Evolutionary conservation across 345 rosid species (phyloP), one percentile per base, ranked within the genome.

Genomic region (Eucalyptus regnans): DNA sequence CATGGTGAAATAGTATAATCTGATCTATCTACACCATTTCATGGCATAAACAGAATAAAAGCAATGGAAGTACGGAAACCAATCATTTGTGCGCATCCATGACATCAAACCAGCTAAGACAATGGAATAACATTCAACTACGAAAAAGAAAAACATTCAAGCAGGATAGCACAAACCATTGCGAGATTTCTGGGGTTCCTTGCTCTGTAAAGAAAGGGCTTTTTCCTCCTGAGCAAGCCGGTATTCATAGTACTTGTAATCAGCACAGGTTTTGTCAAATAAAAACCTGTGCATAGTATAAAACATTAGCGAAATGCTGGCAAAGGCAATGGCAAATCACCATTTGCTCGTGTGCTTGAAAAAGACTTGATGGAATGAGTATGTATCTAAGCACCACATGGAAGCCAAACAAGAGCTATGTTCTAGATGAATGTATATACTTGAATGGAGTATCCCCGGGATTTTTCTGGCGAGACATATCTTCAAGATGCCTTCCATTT

Each of bases 361-460:
- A 76, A 76, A 17, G 81, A 76, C 84, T 76, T 11, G 29, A 76
- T 76, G 84, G 84, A 71, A 41, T 37, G 14, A 41, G 25, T 76
- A 22, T 41, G 27, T 76, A 76, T 76, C 84, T 41, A 76, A 22
- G 84, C 48, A 76, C 48, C 48, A 11, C 48, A 76, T 23, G 14
- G 84, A 76, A 76, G 84, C 84, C 84, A 76, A 86, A 86, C 41
- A 52, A 18, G 14, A 49, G 60, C 9, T 71, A 71, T 33, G 84
- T 79, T 81, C 54, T 54, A 54, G 87, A 88, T 71, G 46, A 64
- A 51, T 31, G 51, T 25, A 92, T 97, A 76, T 95, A 97, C 99
- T 93, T 96, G 90, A 98, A 96, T 71, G 97, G 99, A 88, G 99
- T 96, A 83, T 97, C 97, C 83, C 99, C 99, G 64, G 99, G 99